A percentile compares a stretch with the other conserved stretches of the same genome.
phyloP scores from a whole-genome alignment of 2,329 filamentous ascomycete genomes.

The Lasiodiplodia sp. region DNA sequence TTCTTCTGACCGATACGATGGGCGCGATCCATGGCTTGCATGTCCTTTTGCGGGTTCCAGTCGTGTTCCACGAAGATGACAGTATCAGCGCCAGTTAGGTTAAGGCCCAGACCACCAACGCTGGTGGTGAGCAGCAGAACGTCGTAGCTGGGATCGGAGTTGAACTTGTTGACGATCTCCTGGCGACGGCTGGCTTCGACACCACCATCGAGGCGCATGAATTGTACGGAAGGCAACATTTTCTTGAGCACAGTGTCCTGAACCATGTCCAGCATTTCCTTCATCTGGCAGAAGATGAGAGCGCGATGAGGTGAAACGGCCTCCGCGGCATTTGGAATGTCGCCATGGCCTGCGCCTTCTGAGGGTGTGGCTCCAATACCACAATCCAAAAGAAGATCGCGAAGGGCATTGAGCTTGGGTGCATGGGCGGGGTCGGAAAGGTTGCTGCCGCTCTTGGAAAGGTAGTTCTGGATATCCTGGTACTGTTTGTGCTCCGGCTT shows the following conservation, averaged over 20 bases:
- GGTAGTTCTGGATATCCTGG: constrained; percentile 81
- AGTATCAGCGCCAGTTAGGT: constrained; percentile 94
- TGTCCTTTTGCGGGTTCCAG: constrained; percentile 98
- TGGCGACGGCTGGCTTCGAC: constrained; percentile 94
- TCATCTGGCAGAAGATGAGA: constrained; percentile 99
- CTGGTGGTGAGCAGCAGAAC: constrained; percentile 92
- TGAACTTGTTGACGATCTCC: constrained; percentile 98
- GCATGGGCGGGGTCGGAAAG: constrained; percentile 88
- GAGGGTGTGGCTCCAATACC: constrained; percentile 76
- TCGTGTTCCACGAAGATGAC: constrained; percentile 99
- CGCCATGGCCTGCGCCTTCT: constrained; percentile 52
- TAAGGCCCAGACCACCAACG: constrained; percentile 92
- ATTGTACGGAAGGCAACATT: constrained; percentile 91
- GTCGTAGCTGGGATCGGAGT: constrained; percentile 96
- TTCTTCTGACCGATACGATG: constrained; percentile 99
- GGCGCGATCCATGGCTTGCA: constrained; percentile 98
- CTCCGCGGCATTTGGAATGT: constrained; percentile 66
- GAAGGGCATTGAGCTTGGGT: constrained; percentile 88
- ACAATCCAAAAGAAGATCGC: constrained; percentile 96
- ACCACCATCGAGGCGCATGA: constrained; percentile 88
- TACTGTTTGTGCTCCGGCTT: constrained; percentile 93
- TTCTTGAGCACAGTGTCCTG: constrained; percentile 90
- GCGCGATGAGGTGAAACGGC: constrained; percentile 96
- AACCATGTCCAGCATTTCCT: constrained; percentile 99
- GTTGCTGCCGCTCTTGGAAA: constrained; percentile 79